phyloP scores from a whole-genome alignment of 805 yeast species.

The Wickerhamiella australiensis region DNA sequence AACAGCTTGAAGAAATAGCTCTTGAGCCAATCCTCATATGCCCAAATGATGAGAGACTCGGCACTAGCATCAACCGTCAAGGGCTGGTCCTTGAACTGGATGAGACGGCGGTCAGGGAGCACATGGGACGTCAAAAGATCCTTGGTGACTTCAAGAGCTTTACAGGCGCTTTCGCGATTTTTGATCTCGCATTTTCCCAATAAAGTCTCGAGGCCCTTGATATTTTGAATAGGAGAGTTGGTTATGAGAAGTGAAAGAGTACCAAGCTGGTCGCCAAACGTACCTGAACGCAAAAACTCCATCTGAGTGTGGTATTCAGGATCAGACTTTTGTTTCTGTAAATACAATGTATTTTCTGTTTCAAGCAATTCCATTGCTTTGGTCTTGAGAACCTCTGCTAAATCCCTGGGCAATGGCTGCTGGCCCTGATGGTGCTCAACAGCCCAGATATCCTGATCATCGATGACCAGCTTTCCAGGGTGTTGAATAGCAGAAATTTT shows the following conservation, averaged over 20 bases:
- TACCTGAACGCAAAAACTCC: slow-evolving; percentile 83
- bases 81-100: slow-evolving; percentile 67
- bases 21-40: slow-evolving; percentile 84
- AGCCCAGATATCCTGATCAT: slow-evolving; percentile 57
- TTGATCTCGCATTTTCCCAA: slow-evolving; percentile 75
- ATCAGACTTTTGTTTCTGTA: slow-evolving; percentile 59
- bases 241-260: slow-evolving; percentile 86
- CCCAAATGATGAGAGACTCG: slow-evolving; percentile 56
- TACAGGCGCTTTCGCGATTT: slow-evolving; percentile 84
- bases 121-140: slow-evolving; percentile 80
- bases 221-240: slow-evolving; percentile 86
- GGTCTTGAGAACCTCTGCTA: slow-evolving; percentile 47
- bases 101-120: slow-evolving; percentile 69
- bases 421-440: slow-evolving; percentile 32
- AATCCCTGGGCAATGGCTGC: slow-evolving; percentile 29
- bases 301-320: slow-evolving; percentile 50
- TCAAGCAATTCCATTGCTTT: slow-evolving; percentile 58
- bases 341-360: slow-evolving; percentile 55
- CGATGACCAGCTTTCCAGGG: slow-evolving; percentile 38
- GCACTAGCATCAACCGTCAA: slow-evolving; percentile 36
- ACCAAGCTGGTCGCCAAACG: slow-evolving; percentile 86
- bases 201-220: slow-evolving; percentile 70
- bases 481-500: slow-evolving; percentile 22
- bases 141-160: slow-evolving; percentile 76
- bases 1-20: slow-evolving; percentile 61